These are phyloP conservation scores for Trichoderma sp. DNA, from an alignment of 2,329 filamentous ascomycete species.

Conservation along the genomic window DNA sequence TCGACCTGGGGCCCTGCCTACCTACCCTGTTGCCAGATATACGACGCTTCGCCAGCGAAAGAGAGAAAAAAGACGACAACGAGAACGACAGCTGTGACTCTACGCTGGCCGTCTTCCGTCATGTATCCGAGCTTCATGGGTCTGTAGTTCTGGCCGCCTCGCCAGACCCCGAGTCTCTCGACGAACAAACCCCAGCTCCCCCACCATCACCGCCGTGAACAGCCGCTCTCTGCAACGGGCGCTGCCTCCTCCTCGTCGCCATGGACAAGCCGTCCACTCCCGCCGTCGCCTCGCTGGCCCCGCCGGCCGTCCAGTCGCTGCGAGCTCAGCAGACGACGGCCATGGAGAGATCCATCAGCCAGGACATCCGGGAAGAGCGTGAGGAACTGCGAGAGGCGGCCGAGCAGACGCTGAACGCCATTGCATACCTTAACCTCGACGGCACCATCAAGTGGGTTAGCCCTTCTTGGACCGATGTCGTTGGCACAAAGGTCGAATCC, in stretches of 20 bases:
- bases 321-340: conserved; percentile 49
- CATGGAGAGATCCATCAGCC: conserved; percentile 72
- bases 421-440: conserved; percentile 89
- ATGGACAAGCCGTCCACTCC: conserved; percentile 47
- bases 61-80: not conserved
- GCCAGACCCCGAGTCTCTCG: conserved; percentile 43
- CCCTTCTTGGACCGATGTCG: conserved; percentile 91
- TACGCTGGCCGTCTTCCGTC: conserved; percentile 40
- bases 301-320: conserved; percentile 55
- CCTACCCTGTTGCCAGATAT: not conserved
- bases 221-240: conserved; percentile 19
- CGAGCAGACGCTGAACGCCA: conserved; percentile 94
- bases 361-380: conserved; percentile 89
- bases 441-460: conserved; percentile 94
- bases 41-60: conserved; percentile 23
- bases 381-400: conserved; percentile 94
- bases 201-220: conserved; percentile 12
- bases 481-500: conserved; percentile 73
- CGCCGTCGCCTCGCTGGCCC: conserved; percentile 43
- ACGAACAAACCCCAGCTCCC: conserved; percentile 12
- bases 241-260: conserved; percentile 27
- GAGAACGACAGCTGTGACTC: conserved; percentile 26
- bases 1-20: conserved; percentile 1
- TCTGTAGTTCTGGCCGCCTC: conserved; percentile 51
- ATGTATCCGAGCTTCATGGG: conserved; percentile 48